phyloP scores from a whole-genome alignment of 257 asterid species.

The Voacanga thouarsii region DNA sequence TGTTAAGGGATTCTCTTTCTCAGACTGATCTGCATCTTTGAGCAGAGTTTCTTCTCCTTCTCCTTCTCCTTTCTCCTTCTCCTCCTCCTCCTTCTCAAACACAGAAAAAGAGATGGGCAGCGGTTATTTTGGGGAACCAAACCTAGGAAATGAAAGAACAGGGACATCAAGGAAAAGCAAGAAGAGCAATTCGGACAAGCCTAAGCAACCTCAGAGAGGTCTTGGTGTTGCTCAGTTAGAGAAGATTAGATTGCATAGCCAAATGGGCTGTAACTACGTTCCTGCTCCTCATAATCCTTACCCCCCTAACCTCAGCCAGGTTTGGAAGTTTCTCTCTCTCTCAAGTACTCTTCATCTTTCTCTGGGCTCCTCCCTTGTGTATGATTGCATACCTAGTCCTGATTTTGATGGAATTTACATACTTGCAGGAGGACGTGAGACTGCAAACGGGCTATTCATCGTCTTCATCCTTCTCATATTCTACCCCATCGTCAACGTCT shows the following conservation, averaged over 20 bases:
- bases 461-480: conserved; percentile 42
- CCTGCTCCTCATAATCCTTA: conserved; percentile 53
- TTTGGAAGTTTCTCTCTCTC: conserved; percentile 1
- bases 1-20: conserved; percentile 5
- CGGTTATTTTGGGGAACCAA: conserved; percentile 57
- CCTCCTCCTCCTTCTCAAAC: not conserved
- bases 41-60: too few species aligned
- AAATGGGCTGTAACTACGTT: conserved; percentile 48
- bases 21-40: not conserved
- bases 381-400: not conserved
- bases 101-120: conserved; percentile 46
- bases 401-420: not conserved
- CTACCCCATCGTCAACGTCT: conserved; percentile 47
- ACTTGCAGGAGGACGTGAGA: conserved; percentile 62
- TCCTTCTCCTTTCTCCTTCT: not conserved
- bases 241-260: conserved; percentile 78
- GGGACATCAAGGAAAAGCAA: conserved; percentile 62
- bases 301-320: conserved; percentile 45
- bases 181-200: conserved; percentile 63
- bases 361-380: not conserved
- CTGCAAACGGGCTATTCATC: conserved; percentile 53
- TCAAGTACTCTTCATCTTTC: not conserved
- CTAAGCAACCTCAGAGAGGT: conserved; percentile 88
- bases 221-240: conserved; percentile 95
- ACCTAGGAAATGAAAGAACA: conserved; percentile 35